These are phyloP conservation scores for Yamadazyma paraphyllophila DNA, from an alignment of 805 yeast species.

Conservation along the genomic window DNA sequence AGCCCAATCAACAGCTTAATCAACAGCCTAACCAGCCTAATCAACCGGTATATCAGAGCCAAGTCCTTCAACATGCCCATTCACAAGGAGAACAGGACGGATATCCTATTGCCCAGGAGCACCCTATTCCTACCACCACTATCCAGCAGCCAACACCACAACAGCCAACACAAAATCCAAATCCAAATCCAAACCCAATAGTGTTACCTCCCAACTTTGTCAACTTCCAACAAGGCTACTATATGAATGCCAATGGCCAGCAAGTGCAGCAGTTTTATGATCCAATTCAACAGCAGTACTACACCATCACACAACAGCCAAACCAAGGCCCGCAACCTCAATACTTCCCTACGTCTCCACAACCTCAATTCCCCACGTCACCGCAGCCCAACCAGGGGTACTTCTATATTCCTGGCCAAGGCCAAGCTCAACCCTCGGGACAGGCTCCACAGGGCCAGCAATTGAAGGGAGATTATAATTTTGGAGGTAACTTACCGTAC, in stretches of 20 bases:
- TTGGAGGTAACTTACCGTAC: conserved; percentile 20
- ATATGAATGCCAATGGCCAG: conserved; percentile 22
- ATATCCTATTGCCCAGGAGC: background rate
- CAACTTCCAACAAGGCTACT: conserved; percentile 18
- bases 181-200: conserved; percentile 11
- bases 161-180: conserved; percentile 11
- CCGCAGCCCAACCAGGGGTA: conserved; percentile 17
- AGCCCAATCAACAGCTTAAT: background rate
- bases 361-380: conserved; percentile 18
- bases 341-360: conserved; percentile 38
- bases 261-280: conserved; percentile 43
- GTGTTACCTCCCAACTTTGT: conserved; percentile 14
- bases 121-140: conserved; percentile 5
- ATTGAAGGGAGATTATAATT: conserved; percentile 8
- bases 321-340: conserved; percentile 34
- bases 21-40: background rate
- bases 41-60: background rate
- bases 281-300: conserved; percentile 44
- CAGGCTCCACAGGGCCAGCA: conserved; percentile 3
- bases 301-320: conserved; percentile 35
- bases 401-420: conserved; percentile 3
- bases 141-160: conserved; percentile 9
- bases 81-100: background rate
- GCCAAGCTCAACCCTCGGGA: background rate
- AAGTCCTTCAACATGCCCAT: background rate